Conservation (phyloP, 768 basidiomycete species). For the Artomyces pyxidatus region DNA sequence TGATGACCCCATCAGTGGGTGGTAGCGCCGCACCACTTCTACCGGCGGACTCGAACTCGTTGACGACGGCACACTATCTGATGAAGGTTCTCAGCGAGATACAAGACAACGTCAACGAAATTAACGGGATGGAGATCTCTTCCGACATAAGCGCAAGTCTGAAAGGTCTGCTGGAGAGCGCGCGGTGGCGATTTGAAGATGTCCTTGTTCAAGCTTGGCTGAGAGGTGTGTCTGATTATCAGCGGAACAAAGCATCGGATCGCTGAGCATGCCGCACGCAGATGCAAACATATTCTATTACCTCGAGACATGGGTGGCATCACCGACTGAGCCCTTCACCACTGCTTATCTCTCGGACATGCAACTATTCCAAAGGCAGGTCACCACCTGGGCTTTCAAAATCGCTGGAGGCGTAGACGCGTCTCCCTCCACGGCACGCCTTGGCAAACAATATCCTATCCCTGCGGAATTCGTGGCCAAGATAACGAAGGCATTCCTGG, state of each 20-base stretch:
- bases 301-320: slow-evolving; percentile 80
- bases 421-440: slow-evolving; percentile 34
- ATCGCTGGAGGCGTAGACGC: slow-evolving; percentile 71
- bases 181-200: slow-evolving; percentile 85
- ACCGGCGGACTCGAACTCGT: slow-evolving; percentile 69
- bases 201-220: slow-evolving; percentile 73
- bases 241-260: neutral
- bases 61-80: slow-evolving; percentile 78
- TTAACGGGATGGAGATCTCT: slow-evolving; percentile 72
- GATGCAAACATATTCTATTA: slow-evolving; percentile 79
- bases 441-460: slow-evolving; percentile 52
- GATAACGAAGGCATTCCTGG: slow-evolving; percentile 80
- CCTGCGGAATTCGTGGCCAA: slow-evolving; percentile 58
- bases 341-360: slow-evolving; percentile 74
- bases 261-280: slow-evolving; percentile 22
- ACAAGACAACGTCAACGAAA: slow-evolving; percentile 77
- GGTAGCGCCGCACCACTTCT: slow-evolving; percentile 42
- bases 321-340: slow-evolving; percentile 50
- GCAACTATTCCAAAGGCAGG: slow-evolving; percentile 72
- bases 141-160: slow-evolving; percentile 62
- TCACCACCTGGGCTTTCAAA: slow-evolving; percentile 69
- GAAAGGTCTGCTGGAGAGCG: slow-evolving; percentile 69
- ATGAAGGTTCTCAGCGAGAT: slow-evolving; percentile 77
- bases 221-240: slow-evolving; percentile 46
- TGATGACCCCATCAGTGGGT: slow-evolving; percentile 44